These are phyloP conservation scores for Lipomyces starkeyi DNA, from an alignment of 805 yeast species.

Conservation along the genomic window DNA sequence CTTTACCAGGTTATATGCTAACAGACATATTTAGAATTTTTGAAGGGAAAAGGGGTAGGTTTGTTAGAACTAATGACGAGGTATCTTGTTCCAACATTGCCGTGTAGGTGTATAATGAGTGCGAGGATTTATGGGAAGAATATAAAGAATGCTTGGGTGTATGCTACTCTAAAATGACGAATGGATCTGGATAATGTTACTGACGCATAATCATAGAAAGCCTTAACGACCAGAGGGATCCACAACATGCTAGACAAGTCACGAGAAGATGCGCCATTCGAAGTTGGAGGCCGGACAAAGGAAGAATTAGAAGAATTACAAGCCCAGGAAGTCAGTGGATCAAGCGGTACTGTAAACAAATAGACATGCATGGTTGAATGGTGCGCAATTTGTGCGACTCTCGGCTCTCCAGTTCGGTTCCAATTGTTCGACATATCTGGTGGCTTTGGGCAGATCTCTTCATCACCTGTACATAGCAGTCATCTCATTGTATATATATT, in stretches of 20 bases:
- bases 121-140: conserved; percentile 85
- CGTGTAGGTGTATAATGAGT: conserved; percentile 71
- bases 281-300: conserved; percentile 59
- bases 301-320: conserved; percentile 34
- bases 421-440: too few species aligned
- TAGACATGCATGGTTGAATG: neutral
- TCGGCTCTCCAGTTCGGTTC: too few species aligned
- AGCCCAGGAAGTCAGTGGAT: neutral
- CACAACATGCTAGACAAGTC: conserved; percentile 87
- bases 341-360: neutral
- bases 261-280: conserved; percentile 87
- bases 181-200: conserved; percentile 1
- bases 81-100: neutral
- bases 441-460: too few species aligned
- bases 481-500: too few species aligned
- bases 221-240: conserved; percentile 74
- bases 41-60: conserved; percentile 56
- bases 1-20: conserved; percentile 16
- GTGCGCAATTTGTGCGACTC: neutral
- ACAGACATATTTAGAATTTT: conserved; percentile 44
- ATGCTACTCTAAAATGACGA: conserved; percentile 32
- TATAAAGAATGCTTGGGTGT: conserved; percentile 88
- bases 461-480: too few species aligned
- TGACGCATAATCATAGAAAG: conserved; percentile 44
- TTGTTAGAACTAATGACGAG: neutral